Conservation (phyloP, 2,329 filamentous ascomycete species). For the Colletotrichum tanaceti region DNA sequence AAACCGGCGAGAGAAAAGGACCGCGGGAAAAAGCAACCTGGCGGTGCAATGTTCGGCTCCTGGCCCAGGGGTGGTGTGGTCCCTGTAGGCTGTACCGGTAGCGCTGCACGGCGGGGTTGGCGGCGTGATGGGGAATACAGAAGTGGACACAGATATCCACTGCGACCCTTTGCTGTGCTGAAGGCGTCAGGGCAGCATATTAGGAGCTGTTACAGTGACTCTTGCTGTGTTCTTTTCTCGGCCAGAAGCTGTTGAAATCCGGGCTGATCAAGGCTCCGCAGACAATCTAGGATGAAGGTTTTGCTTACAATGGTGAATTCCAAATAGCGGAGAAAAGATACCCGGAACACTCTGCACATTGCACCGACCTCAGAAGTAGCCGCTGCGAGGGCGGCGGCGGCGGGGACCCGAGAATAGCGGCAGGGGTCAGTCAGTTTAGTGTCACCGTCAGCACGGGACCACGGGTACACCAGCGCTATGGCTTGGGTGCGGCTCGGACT, state of each 20-base stretch:
- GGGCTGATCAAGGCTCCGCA: slow-evolving; percentile 1
- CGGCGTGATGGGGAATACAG: background rate
- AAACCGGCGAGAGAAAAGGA: background rate
- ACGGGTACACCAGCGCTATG: slow-evolving; percentile 2
- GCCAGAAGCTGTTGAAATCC: background rate
- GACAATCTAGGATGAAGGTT: too few relatives aligned
- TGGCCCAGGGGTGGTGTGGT: background rate
- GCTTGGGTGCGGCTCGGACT: slow-evolving; percentile 4
- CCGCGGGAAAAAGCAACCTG: background rate
- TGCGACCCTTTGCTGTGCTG: background rate
- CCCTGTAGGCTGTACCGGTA: background rate
- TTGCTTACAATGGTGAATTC: background rate
- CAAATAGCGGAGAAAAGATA: background rate
- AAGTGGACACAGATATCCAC: background rate
- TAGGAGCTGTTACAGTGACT: background rate
- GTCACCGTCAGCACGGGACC: background rate
- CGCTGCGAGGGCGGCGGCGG: background rate
- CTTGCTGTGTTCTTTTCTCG: slow-evolving; percentile 3
- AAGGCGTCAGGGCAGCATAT: background rate
- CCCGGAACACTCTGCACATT: slow-evolving; percentile 1
- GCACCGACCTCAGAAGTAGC: slow-evolving; percentile 12
- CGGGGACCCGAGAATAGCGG: slow-evolving; percentile 1
- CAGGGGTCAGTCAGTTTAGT: background rate
- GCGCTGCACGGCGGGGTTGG: slow-evolving; percentile 1
- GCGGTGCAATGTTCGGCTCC: background rate